Percentiles rank a stretch among this genome's conserved stretches.
Conservation (phyloP, 495 filamentous ascomycete genomes). For the Neurospora tetrasperma region DNA sequence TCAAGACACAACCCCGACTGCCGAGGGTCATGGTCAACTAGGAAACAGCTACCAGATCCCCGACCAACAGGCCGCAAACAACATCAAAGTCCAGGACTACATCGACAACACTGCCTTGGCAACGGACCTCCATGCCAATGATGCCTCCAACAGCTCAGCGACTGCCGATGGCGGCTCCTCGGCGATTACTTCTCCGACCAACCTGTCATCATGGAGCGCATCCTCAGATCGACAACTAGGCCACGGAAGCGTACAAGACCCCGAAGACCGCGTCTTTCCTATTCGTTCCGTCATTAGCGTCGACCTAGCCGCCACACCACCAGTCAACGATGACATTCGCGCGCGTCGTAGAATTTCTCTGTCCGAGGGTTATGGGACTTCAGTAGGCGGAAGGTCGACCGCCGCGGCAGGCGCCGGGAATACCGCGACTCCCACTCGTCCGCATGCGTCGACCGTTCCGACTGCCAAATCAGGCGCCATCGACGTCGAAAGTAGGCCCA, state of each 20-base stretch:
- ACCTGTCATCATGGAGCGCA: conserved; percentile 18
- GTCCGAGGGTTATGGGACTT: conserved; percentile 8
- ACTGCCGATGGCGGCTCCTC: conserved; percentile 3
- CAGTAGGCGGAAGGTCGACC: not conserved
- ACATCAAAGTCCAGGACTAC: not conserved
- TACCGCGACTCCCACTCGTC: not conserved
- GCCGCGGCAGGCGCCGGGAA: not conserved
- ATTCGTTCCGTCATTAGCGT: conserved; percentile 75
- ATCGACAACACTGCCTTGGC: not conserved
- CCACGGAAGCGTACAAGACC: conserved; percentile 20
- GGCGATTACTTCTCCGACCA: conserved; percentile 6
- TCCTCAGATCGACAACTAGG: conserved; percentile 17
- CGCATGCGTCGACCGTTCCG: not conserved
- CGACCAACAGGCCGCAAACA: not conserved
- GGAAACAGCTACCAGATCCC: not conserved
- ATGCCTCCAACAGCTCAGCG: not conserved
- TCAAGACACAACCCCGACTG: not conserved
- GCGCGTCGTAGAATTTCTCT: conserved; percentile 10
- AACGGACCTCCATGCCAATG: not conserved
- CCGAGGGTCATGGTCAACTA: not conserved
- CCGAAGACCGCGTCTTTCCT: conserved; percentile 65
- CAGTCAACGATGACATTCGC: conserved; percentile 18
- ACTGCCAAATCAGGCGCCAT: not conserved
- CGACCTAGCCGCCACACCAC: conserved; percentile 32
- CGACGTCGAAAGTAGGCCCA: not conserved